Conservation (phyloP, 306 rosid species). For the Rosa chinensis region DNA sequence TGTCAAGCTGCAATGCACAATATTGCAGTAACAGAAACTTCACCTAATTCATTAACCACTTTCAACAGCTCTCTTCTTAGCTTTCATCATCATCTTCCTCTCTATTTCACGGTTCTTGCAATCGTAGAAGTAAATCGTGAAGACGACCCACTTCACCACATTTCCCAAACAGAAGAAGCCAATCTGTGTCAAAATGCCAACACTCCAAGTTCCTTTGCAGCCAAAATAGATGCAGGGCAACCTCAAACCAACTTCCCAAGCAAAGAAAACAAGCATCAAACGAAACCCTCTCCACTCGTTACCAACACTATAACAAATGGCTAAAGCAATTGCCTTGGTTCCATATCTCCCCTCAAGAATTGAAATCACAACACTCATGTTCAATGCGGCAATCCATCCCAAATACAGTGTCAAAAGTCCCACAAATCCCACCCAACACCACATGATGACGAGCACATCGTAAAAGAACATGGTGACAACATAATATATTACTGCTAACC, state of each 20-base stretch:
- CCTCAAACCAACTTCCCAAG: conserved; percentile 43
- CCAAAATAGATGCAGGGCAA: conserved; percentile 32
- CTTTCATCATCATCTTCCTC: conserved; percentile 44
- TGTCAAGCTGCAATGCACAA: neutral
- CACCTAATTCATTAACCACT: neutral
- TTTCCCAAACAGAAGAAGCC: conserved; percentile 42
- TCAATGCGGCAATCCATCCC: conserved; percentile 56
- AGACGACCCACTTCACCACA: conserved; percentile 56
- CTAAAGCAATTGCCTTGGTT: conserved; percentile 35
- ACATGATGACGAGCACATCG: neutral
- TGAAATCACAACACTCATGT: conserved; percentile 55
- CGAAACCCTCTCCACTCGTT: conserved; percentile 35
- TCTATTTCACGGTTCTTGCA: conserved; percentile 46
- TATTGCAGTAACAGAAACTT: neutral
- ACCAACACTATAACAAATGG: conserved; percentile 41
- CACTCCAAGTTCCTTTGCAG: conserved; percentile 35
- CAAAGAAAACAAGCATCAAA: conserved; percentile 51
- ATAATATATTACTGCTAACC: neutral
- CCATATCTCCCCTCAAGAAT: conserved; percentile 44
- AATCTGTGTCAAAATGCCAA: conserved; percentile 38
- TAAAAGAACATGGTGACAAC: neutral
- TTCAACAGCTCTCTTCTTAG: conserved; percentile 11
- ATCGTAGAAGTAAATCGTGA: conserved; percentile 49
- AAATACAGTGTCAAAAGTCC: conserved; percentile 29
- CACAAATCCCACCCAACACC: conserved; percentile 17